A percentile compares a stretch with the other conserved stretches of the same genome.
Conservation (phyloP, 768 basidiomycete genomes). For the Exidia glandulosa region DNA sequence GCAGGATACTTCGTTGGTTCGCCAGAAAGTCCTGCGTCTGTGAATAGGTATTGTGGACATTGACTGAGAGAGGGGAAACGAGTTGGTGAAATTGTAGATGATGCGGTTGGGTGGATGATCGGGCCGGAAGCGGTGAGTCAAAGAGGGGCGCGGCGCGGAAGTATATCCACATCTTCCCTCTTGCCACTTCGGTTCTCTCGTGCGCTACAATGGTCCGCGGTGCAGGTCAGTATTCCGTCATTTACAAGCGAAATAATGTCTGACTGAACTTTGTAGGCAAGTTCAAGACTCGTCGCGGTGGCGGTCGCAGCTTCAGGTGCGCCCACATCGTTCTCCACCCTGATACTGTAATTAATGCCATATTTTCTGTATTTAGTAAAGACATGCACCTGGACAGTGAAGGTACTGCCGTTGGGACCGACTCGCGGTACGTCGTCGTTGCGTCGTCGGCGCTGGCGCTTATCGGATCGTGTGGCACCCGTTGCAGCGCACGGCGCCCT, state of each 20-base stretch:
- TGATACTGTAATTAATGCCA: neutral
- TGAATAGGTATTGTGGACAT: too few species aligned
- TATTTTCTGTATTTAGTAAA: constrained; percentile 30
- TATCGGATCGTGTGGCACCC: constrained; percentile 4
- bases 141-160: too few species aligned
- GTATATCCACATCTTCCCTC: too few species aligned
- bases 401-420: constrained; percentile 40
- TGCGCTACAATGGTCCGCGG: constrained; percentile 10
- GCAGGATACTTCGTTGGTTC: too few species aligned
- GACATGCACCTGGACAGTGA: constrained; percentile 48
- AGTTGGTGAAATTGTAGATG: too few species aligned
- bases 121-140: too few species aligned
- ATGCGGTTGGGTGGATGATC: too few species aligned
- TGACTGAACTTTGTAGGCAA: constrained; percentile 37
- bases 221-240: constrained; percentile 6
- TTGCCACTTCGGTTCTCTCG: too few species aligned
- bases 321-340: neutral
- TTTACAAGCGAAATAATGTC: neutral
- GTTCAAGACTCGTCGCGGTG: constrained; percentile 80
- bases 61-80: too few species aligned
- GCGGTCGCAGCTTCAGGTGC: constrained; percentile 76
- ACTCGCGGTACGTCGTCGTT: constrained; percentile 31
- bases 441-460: neutral
- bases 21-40: too few species aligned
- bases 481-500: neutral